Percentiles rank a stretch among this genome's conserved stretches.
Evolutionary conservation across 2,329 filamentous ascomycete species (phyloP).

Genomic region (Rutstroemia sp.): DNA sequence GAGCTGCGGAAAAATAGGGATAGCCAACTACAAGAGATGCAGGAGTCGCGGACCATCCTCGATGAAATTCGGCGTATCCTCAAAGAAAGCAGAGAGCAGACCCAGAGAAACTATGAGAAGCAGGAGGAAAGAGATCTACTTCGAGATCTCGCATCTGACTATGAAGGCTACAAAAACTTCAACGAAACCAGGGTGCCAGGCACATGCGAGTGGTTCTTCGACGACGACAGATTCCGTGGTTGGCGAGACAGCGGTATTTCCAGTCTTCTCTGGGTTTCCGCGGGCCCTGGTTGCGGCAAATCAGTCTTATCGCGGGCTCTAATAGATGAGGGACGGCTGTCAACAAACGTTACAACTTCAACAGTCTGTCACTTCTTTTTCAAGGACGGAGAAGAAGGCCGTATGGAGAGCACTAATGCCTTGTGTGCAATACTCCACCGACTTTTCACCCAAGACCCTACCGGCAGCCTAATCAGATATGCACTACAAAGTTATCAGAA

Average conservation of each 20-base stretch:
- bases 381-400: neutral
- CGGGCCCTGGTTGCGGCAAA: conserved; percentile 1
- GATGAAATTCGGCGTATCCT: too few relatives aligned
- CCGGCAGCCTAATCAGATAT: neutral
- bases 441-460: neutral
- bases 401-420: neutral
- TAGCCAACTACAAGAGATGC: neutral
- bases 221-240: neutral
- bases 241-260: neutral
- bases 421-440: conserved; percentile 6
- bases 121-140: too few relatives aligned
- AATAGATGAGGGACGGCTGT: neutral
- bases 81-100: too few relatives aligned
- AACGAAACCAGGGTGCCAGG: neutral
- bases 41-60: too few relatives aligned
- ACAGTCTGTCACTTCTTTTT: conserved; percentile 7
- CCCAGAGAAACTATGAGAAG: too few relatives aligned
- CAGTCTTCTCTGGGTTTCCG: neutral
- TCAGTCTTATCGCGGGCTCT: conserved; percentile 1
- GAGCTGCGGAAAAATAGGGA: neutral
- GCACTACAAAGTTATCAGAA: neutral
- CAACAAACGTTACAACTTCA: neutral
- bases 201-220: neutral
- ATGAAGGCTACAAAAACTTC: neutral
- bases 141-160: neutral